Conservation (phyloP, 768 basidiomycete genomes). For the Collybiopsis luxurians region DNA sequence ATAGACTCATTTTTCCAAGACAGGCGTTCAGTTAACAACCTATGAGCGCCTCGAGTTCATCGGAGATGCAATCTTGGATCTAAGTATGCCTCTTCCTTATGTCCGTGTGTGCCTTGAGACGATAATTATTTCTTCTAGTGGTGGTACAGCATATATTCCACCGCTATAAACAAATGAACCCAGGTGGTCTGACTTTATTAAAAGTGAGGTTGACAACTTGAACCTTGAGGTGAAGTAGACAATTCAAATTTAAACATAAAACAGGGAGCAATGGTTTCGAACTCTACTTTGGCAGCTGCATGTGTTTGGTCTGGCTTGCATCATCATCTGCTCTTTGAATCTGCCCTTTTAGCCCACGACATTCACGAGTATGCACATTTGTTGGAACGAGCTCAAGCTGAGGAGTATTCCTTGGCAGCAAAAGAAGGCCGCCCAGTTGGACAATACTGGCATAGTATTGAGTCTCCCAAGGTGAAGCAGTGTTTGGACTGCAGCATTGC, state of each 20-base stretch:
- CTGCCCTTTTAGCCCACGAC: constrained; percentile 42
- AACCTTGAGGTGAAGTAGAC: neutral
- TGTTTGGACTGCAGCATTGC: neutral
- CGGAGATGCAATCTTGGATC: constrained; percentile 84
- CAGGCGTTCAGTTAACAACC: constrained; percentile 51
- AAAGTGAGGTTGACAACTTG: constrained; percentile 46
- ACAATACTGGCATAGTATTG: constrained; percentile 77
- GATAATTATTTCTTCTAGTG: constrained; percentile 39
- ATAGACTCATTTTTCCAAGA: constrained; percentile 68
- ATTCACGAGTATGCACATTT: constrained; percentile 53
- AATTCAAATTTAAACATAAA: constrained; percentile 2
- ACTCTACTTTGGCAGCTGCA: constrained; percentile 71
- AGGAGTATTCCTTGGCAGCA: constrained; percentile 45
- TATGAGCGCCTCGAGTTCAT: constrained; percentile 83
- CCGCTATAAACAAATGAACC: constrained; percentile 59
- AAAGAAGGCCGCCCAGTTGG: constrained; percentile 51
- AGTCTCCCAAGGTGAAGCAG: constrained; percentile 68
- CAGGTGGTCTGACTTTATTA: constrained; percentile 75
- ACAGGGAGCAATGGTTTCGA: constrained; percentile 85
- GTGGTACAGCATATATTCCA: constrained; percentile 69
- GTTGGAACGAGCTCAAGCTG: constrained; percentile 41
- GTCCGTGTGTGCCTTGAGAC: neutral
- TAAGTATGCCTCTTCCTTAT: constrained; percentile 46
- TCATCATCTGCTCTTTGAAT: constrained; percentile 57
- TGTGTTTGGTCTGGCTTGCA: constrained; percentile 70